A percentile compares a stretch with the other conserved stretches of the same genome.
These are phyloP conservation scores for Leccinum ochraceum DNA, from an alignment of 768 basidiomycete genomes.

Conservation along the genomic window DNA sequence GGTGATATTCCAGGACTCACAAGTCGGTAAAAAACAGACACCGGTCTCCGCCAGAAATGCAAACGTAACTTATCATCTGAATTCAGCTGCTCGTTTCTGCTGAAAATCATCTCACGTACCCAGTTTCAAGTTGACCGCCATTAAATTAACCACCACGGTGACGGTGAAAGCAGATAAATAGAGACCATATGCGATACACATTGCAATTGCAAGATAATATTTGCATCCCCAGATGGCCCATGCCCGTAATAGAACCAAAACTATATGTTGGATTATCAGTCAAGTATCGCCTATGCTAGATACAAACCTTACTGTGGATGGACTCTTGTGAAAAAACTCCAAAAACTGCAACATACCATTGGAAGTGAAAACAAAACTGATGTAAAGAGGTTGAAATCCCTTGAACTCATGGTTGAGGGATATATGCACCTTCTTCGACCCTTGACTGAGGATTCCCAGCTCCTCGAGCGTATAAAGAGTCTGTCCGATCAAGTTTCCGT, in stretches of 20 bases:
- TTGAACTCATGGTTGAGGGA: background rate
- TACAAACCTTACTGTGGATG: constrained; percentile 13
- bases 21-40: background rate
- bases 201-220: background rate
- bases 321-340: constrained; percentile 6
- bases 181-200: constrained; percentile 4
- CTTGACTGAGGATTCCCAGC: constrained; percentile 7
- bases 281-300: background rate
- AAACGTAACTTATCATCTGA: background rate
- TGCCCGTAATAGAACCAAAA: constrained; percentile 18
- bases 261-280: background rate
- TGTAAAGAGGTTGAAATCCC: no score
- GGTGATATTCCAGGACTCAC: background rate
- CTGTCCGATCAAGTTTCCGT: constrained; percentile 15
- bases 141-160: background rate
- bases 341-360: background rate
- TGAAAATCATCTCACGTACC: background rate
- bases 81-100: background rate
- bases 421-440: constrained; percentile 5
- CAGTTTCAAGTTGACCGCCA: accelerated
- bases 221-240: constrained; percentile 20
- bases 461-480: constrained; percentile 13
- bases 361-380: constrained; percentile 14
- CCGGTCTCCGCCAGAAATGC: background rate
- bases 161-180: background rate